phyloP scores from a whole-genome alignment of 2,329 filamentous ascomycete genomes.

The Alternaria alternata region DNA sequence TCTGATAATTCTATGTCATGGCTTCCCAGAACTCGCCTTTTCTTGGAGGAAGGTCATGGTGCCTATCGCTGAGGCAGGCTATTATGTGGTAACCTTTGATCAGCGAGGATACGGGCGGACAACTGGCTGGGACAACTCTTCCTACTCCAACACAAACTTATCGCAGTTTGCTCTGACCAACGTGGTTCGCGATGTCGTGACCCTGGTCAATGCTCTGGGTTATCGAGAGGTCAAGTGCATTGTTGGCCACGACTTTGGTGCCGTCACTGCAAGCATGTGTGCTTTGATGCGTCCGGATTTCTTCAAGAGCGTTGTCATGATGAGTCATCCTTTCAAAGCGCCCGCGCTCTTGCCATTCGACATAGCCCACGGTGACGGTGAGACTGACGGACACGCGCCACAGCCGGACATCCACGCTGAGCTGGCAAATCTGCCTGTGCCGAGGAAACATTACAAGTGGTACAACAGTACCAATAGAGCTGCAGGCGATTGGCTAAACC shows the following conservation, averaged over 20 bases:
- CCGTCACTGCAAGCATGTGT: slow-evolving; percentile 65
- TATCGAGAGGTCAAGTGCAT: slow-evolving; percentile 66
- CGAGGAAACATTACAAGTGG: slow-evolving; percentile 74
- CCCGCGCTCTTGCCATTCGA: slow-evolving; percentile 60
- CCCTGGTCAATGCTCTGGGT: slow-evolving; percentile 68
- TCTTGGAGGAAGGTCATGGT: slow-evolving; percentile 73
- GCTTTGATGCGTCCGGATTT: slow-evolving; percentile 71
- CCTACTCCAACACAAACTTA: slow-evolving; percentile 63
- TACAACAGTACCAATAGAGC: slow-evolving; percentile 65
- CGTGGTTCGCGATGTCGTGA: slow-evolving; percentile 68
- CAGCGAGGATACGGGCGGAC: slow-evolving; percentile 74
- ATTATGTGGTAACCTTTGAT: slow-evolving; percentile 72
- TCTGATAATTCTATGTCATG: slow-evolving; percentile 69
- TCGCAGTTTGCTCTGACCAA: slow-evolving; percentile 65
- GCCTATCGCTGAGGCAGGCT: slow-evolving; percentile 66
- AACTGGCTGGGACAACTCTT: slow-evolving; percentile 64
- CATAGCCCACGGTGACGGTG: slow-evolving; percentile 46
- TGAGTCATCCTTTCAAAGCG: slow-evolving; percentile 71
- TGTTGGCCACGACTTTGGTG: slow-evolving; percentile 73
- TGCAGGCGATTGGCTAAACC: slow-evolving; percentile 57
- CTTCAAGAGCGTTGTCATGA: slow-evolving; percentile 67
- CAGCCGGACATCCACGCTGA: slow-evolving; percentile 62
- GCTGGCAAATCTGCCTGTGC: slow-evolving; percentile 63
- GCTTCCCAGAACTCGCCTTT: slow-evolving; percentile 73
- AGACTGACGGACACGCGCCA: slow-evolving; percentile 25